Evolutionary conservation across 2,329 filamentous ascomycete species (phyloP).

Genomic region (Colletotrichum sp.): DNA sequence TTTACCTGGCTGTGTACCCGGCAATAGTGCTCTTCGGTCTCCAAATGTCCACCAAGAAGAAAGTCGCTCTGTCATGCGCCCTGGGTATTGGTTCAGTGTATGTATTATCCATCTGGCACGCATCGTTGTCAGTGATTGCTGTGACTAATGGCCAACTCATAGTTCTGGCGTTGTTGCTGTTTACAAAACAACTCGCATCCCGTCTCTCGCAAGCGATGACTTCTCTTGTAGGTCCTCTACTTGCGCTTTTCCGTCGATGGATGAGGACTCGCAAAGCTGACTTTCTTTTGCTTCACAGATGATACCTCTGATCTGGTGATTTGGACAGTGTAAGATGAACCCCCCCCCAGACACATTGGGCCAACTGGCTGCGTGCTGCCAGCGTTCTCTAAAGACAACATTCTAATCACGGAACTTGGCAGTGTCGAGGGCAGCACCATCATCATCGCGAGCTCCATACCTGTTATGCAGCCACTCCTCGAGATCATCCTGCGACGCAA

Average conservation of each 20-base stretch:
- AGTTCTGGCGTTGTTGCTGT: slow-evolving; percentile 31
- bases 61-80: slow-evolving; percentile 40
- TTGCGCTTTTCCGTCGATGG: neutral
- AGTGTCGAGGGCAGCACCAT: slow-evolving; percentile 38
- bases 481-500: neutral
- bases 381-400: neutral
- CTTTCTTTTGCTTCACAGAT: slow-evolving; percentile 19
- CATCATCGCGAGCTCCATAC: slow-evolving; percentile 39
- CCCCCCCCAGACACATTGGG: neutral
- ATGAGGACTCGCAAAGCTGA: neutral
- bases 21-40: slow-evolving; percentile 38
- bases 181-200: slow-evolving; percentile 39
- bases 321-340: slow-evolving; percentile 44
- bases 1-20: slow-evolving; percentile 48
- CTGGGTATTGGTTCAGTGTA: slow-evolving; percentile 44
- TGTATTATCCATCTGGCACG: neutral
- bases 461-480: slow-evolving; percentile 34
- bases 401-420: neutral
- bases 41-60: slow-evolving; percentile 43
- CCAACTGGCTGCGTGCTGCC: neutral
- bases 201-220: slow-evolving; percentile 27
- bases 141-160: neutral
- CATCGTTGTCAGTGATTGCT: neutral
- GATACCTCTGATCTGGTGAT: slow-evolving; percentile 46
- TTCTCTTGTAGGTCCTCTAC: slow-evolving; percentile 24